These are phyloP conservation scores for Gremmenia infestans DNA, from an alignment of 2,329 filamentous ascomycete species.

Conservation along the genomic window DNA sequence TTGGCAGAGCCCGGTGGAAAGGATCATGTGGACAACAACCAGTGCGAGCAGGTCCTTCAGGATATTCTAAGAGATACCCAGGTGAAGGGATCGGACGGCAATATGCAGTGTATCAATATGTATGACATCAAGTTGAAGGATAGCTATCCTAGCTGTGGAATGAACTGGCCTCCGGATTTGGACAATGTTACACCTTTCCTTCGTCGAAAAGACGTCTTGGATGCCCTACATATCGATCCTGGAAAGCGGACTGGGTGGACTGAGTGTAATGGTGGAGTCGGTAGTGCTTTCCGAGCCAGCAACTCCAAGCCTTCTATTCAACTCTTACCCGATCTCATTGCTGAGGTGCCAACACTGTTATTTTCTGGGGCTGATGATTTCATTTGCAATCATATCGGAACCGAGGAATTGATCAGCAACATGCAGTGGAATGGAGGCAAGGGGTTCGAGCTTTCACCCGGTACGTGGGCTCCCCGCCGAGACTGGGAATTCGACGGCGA, in stretches of 20 bases:
- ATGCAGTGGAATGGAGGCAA: slow-evolving; percentile 89
- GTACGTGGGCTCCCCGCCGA: slow-evolving; percentile 84
- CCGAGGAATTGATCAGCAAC: slow-evolving; percentile 83
- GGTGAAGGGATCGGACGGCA: slow-evolving; percentile 46
- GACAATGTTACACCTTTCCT: slow-evolving; percentile 75
- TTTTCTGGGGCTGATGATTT: slow-evolving; percentile 93
- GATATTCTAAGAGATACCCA: slow-evolving; percentile 64
- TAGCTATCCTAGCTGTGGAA: slow-evolving; percentile 77
- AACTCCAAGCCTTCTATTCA: slow-evolving; percentile 69
- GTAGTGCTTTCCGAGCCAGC: slow-evolving; percentile 61
- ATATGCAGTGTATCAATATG: slow-evolving; percentile 77
- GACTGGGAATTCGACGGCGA: slow-evolving; percentile 94
- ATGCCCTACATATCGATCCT: slow-evolving; percentile 75
- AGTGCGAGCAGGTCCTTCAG: slow-evolving; percentile 75
- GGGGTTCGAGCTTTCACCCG: slow-evolving; percentile 83
- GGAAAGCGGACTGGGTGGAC: slow-evolving; percentile 85
- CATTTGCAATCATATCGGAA: slow-evolving; percentile 96
- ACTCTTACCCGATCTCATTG: slow-evolving; percentile 72
- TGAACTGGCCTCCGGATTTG: slow-evolving; percentile 97
- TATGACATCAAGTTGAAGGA: slow-evolving; percentile 91
- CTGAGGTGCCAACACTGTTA: slow-evolving; percentile 72
- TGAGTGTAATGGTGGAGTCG: slow-evolving; percentile 81
- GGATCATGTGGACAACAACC: slow-evolving; percentile 59
- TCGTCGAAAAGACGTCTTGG: slow-evolving; percentile 69
- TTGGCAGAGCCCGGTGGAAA: slow-evolving; percentile 54